Base-by-base conservation (phyloP, 345 rosid genomes). In the Eutrema japonicum region DNA sequence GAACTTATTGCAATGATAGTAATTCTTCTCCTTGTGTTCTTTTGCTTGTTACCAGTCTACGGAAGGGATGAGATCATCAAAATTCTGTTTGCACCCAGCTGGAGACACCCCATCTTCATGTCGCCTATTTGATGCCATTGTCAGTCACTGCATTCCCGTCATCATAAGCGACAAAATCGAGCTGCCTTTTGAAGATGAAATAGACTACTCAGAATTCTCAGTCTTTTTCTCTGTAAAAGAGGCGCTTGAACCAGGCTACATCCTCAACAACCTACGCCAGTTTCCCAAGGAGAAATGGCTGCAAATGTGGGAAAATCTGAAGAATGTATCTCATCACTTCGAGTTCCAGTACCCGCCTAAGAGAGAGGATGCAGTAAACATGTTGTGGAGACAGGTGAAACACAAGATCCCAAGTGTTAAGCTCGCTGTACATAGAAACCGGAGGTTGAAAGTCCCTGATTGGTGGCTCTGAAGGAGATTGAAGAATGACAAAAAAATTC, bases 31-130 rank as follows among this genome's bases (percentile, higher is more conserved):
- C 33, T 10, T 40, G 29, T 51, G 10, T 46, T 37, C 9, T 70
- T 33, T 26, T 57, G 33, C 13, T 37, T 54, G 60, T 47, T 27
- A 69, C 51, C 76, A 89, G 97, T 89, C 96, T 56, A 86, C 87
- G 3, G 72, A 86, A 82, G 96, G 91, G 56, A 93, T 89, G 98
- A 91, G 96, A 26, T 78, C 81, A 26, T 93, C 98, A 4, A 93
- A 89, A 68, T 91, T 91, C 79, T 93, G 98, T 68, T 84, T 93
- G 41, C 83, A 89, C 83, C 96, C 94, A 42, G 96, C 91, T 3
- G 97, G 98, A 56, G 98, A 93, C 56, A 89, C 98, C 11, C 98
- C 98, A 55, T 89, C 98, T 40, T 91, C 98, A 38, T 89, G 94
- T 79, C 88, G 97, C 16, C 74, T 91, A 29, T 93, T 90, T 42